Percentiles rank a stretch among this genome's conserved stretches.
Evolutionary conservation across 352 stramenopile species (phyloP).

Genomic region (Globisporangium paroecandrum): DNA sequence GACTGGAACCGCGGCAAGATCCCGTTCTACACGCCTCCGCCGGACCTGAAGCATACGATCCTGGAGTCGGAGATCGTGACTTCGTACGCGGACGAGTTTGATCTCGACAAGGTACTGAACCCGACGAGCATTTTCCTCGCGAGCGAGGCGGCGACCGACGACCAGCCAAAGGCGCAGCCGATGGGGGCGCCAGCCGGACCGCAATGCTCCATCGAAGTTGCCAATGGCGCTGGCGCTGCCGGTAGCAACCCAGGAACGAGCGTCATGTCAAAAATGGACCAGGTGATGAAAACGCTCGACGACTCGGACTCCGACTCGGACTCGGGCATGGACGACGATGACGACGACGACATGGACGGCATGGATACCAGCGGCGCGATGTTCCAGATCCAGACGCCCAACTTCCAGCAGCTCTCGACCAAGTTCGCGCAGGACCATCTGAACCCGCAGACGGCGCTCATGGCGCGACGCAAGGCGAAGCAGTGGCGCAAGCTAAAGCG

Average conservation of each 20-base stretch:
- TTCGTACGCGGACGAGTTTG: slow-evolving; percentile 60
- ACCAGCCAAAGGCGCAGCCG: neutral
- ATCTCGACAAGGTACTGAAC: slow-evolving; percentile 68
- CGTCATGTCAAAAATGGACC: slow-evolving; percentile 23
- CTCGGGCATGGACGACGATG: slow-evolving; percentile 37
- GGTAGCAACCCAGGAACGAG: slow-evolving; percentile 14
- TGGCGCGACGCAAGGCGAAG: slow-evolving; percentile 64
- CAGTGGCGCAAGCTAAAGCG: slow-evolving; percentile 77
- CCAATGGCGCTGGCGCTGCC: neutral
- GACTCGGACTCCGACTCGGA: slow-evolving; percentile 60
- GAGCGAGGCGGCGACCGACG: slow-evolving; percentile 23
- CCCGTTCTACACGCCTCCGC: slow-evolving; percentile 84
- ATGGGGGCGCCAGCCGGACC: slow-evolving; percentile 27
- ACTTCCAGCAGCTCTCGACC: slow-evolving; percentile 36
- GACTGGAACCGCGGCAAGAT: slow-evolving; percentile 93
- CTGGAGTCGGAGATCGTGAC: slow-evolving; percentile 66
- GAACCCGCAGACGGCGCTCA: slow-evolving; percentile 53
- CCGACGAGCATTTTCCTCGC: slow-evolving; percentile 64
- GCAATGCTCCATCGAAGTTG: slow-evolving; percentile 44
- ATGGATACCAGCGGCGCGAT: slow-evolving; percentile 16
- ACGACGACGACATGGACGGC: slow-evolving; percentile 23
- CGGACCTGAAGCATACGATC: slow-evolving; percentile 58
- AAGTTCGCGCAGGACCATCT: slow-evolving; percentile 58
- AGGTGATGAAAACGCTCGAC: slow-evolving; percentile 36
- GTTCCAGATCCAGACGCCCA: slow-evolving; percentile 24